Conservation (phyloP, 176 grass and related monocot species). For the Cenchrus purpureus region DNA sequence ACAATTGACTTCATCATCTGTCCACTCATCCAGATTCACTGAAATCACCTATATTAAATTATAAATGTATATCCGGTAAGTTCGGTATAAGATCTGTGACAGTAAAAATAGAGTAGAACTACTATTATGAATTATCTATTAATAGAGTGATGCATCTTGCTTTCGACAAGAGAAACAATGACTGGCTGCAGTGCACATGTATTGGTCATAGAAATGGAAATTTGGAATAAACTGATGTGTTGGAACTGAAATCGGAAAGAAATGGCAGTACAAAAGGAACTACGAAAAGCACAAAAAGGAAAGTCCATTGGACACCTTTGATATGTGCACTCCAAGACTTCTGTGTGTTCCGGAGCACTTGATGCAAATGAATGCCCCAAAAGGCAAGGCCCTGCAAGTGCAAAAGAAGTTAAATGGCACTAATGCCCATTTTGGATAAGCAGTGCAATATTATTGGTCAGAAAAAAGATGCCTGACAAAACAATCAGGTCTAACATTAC, state of each 20-base stretch:
- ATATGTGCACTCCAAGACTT: slow-evolving; percentile 97
- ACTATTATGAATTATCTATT: not conserved
- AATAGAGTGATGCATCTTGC: not conserved
- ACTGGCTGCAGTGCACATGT: not conserved
- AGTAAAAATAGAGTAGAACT: slow-evolving; percentile 3
- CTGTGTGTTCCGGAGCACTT: slow-evolving; percentile 95
- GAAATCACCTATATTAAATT: slow-evolving; percentile 64
- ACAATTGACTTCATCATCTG: slow-evolving; percentile 81
- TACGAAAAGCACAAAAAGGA: not conserved
- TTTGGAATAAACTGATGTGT: not conserved
- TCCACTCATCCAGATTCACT: slow-evolving; percentile 97
- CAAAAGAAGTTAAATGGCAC: slow-evolving; percentile 24
- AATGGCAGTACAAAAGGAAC: not conserved
- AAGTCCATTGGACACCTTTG: slow-evolving; percentile 46
- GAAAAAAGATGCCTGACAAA: not conserved
- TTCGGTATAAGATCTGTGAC: not conserved
- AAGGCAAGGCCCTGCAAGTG: slow-evolving; percentile 65
- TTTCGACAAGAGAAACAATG: not conserved
- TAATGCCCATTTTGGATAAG: not conserved
- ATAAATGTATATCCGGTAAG: not conserved
- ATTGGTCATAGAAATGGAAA: not conserved
- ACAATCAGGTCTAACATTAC: not conserved
- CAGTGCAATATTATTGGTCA: not conserved
- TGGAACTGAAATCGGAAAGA: not conserved
- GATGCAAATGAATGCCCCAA: slow-evolving; percentile 93